Evolutionary conservation across 2,329 filamentous ascomycete species (phyloP).

Genomic region (Pseudocercospora musae): DNA sequence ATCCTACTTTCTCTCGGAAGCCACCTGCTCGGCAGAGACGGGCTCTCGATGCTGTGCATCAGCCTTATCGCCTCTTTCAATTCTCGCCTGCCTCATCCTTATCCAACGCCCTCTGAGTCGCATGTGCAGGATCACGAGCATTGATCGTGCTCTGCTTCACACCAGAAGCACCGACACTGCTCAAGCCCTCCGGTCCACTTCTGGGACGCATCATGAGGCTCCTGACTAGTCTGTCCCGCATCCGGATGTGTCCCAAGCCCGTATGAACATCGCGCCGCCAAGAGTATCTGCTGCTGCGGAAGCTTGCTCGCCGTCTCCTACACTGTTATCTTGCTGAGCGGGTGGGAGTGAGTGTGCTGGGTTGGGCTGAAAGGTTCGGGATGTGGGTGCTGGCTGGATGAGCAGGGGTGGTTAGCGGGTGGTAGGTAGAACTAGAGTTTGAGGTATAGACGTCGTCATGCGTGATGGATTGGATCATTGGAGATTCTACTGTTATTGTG

Average conservation of each 20-base stretch:
- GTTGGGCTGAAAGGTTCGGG: conserved; percentile 46
- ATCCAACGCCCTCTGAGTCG: conserved; percentile 39
- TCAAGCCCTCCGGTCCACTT: conserved; percentile 40
- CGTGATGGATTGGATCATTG: no score
- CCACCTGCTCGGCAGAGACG: conserved; percentile 30
- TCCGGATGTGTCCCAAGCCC: conserved; percentile 53
- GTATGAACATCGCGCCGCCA: conserved; percentile 52
- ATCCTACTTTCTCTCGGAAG: conserved; percentile 23
- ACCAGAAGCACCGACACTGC: conserved; percentile 39
- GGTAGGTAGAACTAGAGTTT: not conserved
- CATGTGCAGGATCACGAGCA: conserved; percentile 35
- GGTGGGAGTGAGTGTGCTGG: conserved; percentile 37
- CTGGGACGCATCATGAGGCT: conserved; percentile 48
- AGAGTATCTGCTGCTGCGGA: conserved; percentile 48
- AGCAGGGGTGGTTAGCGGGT: conserved; percentile 49
- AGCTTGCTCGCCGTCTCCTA: conserved; percentile 40
- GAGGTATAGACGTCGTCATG: not conserved
- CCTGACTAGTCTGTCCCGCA: conserved; percentile 47
- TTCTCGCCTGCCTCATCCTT: conserved; percentile 35
- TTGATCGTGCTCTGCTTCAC: conserved; percentile 26
- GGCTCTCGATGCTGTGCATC: conserved; percentile 38
- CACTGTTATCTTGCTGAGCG: conserved; percentile 42
- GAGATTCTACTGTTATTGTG: no score
- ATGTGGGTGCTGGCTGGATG: conserved; percentile 58
- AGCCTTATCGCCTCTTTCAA: conserved; percentile 34